Evolutionary conservation across 352 stramenopile genomes (phyloP), one percentile per base, ranked within the genome.

Genomic region (Pythium dissotocum): DNA sequence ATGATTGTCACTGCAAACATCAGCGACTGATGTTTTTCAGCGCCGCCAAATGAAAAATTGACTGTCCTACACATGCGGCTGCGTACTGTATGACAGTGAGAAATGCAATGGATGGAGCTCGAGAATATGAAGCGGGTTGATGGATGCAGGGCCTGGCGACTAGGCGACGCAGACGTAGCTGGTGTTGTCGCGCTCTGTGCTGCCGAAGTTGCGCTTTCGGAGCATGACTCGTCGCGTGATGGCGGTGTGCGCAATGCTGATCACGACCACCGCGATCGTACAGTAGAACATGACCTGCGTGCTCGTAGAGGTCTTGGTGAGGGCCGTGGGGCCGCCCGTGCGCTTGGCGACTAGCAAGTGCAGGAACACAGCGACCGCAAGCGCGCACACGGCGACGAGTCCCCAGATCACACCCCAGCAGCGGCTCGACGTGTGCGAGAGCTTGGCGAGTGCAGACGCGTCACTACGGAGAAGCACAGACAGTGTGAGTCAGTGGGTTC

Each of bases 351-450:
- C 79, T 1, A 94, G 70, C 53, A 96, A 66, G 64, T 93, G 84
- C 72, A 95, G 88, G 72, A 93, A 96, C 24, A 96, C 70, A 4
- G 86, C 88, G 1, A 81, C 82, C 9, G 75, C 80, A 59, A 95
- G 82, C 59, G 88, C 86, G 36, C 71, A 77, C 51, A 93, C 57
- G 1, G 88, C 87, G 48, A 96, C 74, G 32, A 94, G 52, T 0
- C 79, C 87, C 89, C 89, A 96, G 67, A 95, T 95, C 28, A 95
- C 77, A 4, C 89, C 89, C 89, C 89, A 96, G 74, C 89, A 96
- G 28, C 89, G 87, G 71, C 85, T 93, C 0, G 86, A 95, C 28
- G 89, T 96, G 68, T 96, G 85, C 32, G 87, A 95, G 76, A 96
- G 85, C 63, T 94, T 91, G 58, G 89, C 87, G 58, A 96, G 94